Evolutionary conservation across 2,329 filamentous ascomycete species (phyloP), one percentile per base, ranked within the genome.

Genomic region (Penicillium italicum): DNA sequence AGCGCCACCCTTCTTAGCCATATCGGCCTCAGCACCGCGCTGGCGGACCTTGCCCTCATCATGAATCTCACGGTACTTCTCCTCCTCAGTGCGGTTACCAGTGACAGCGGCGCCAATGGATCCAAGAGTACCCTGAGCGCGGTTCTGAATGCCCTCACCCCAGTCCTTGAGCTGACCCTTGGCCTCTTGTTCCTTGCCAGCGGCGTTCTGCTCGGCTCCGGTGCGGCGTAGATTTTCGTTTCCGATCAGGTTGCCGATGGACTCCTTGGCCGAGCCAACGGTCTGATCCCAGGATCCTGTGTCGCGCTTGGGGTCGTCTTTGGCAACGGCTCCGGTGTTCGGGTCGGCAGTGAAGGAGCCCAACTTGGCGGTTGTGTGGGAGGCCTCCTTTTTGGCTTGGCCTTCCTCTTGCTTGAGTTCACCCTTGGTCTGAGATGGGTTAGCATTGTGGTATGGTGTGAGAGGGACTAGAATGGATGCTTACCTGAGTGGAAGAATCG

Each of bases 211-310:
- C 66, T 87, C 75, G 31, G 84, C 84, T 5, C 93, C 93, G 24
- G 85, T 71, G 45, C 84, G 80, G 79, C 92, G 93, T 51, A 97
- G 75, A 33, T 79, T 81, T 76, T 94, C 87, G 61, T 84, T 85
- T 57, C 92, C 93, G 26, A 93, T 63, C 5, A 93, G 66, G 18
- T 86, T 86, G 55, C 93, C 93, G 1, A 94, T 61, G 5, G 86
- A 79, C 72, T 97, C 90, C 79, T 97, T 97, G 41, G 86, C 86
- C 1, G 88, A 84, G 50, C 92, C 93, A n/a, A 92, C 69, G 5
- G 91, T 96, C 77, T 97, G 92, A 78, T 96, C 90, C 86, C 88
- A 95, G 18, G 82, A 81, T 41, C 93, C 92, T 18, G 83, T 72
- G 22, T 81, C 77, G 62, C 91, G 89, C 72, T 93, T 80, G 11